A percentile compares a stretch with the other conserved stretches of the same genome.
Evolutionary conservation across 2,329 filamentous ascomycete genomes (phyloP).

Genomic region (Colletotrichum noveboracense): DNA sequence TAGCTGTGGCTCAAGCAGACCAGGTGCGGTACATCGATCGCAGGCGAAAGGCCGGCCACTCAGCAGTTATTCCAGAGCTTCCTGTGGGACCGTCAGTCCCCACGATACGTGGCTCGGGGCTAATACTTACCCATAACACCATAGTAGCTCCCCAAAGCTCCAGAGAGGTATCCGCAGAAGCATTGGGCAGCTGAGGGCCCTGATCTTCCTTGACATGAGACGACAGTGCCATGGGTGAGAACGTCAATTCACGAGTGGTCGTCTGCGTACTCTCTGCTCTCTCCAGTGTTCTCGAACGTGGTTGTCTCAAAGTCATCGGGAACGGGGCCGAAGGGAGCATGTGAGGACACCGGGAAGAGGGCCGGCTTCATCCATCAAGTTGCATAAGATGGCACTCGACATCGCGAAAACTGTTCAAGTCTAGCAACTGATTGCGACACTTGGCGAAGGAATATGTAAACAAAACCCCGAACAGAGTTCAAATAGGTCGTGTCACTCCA

Average conservation of each 20-base stretch:
- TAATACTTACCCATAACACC: too few species aligned
- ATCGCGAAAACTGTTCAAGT: neutral
- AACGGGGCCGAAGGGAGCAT: neutral
- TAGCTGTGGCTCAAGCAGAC: too few species aligned
- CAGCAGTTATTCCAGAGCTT: too few species aligned
- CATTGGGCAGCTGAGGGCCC: slow-evolving; percentile 8
- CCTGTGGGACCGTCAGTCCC: too few species aligned
- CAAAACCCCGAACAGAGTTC: neutral
- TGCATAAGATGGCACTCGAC: neutral
- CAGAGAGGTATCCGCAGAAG: neutral
- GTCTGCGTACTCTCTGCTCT: neutral
- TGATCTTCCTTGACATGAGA: slow-evolving; percentile 12
- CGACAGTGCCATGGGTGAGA: neutral
- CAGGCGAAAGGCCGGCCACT: too few species aligned
- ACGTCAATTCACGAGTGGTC: neutral
- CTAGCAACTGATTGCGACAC: neutral
- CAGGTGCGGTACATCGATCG: too few species aligned
- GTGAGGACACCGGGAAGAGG: neutral
- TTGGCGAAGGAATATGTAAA: neutral
- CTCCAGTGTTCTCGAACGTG: slow-evolving; percentile 9
- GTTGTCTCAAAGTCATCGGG: neutral
- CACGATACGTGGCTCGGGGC: too few species aligned
- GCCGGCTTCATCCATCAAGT: neutral
- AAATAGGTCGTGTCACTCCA: neutral
- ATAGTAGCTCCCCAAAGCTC: neutral